A percentile compares a stretch with the other conserved stretches of the same genome.
Evolutionary conservation across 2,329 filamentous ascomycete genomes (phyloP).

Genomic region (Colletotrichum caudatum): DNA sequence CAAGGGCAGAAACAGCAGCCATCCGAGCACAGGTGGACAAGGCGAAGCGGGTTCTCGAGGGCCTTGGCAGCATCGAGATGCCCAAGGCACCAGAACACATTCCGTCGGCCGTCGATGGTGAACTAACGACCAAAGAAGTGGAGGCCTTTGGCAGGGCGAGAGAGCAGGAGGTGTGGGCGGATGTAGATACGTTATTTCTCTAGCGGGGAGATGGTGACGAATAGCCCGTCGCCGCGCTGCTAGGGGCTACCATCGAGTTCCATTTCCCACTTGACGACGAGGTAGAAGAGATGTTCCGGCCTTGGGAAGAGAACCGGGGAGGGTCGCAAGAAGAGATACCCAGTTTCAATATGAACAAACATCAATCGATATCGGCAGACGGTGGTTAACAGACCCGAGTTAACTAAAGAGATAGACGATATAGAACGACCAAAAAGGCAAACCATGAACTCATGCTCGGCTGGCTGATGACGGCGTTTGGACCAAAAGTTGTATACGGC

Average conservation of each 20-base stretch:
- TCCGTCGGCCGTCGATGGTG: not conserved
- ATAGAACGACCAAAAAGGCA: not conserved
- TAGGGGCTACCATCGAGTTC: no score
- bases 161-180: slow-evolving; percentile 55
- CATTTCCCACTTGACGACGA: not conserved
- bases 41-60: slow-evolving; percentile 79
- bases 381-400: not conserved
- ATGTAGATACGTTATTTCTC: slow-evolving; percentile 56
- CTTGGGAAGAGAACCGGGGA: not conserved
- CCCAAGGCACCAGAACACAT: slow-evolving; percentile 32
- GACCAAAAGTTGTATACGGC: not conserved
- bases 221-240: not conserved
- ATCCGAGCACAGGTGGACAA: slow-evolving; percentile 76
- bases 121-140: slow-evolving; percentile 19
- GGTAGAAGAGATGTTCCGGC: not conserved
- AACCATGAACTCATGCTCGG: slow-evolving; percentile 21
- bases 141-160: slow-evolving; percentile 7
- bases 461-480: not conserved
- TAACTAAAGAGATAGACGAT: slow-evolving; percentile 1
- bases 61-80: slow-evolving; percentile 68
- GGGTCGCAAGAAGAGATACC: slow-evolving; percentile 13
- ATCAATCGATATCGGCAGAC: not conserved
- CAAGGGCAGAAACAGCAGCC: slow-evolving; percentile 77
- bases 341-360: not conserved
- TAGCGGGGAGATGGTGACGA: slow-evolving; percentile 42